Evolutionary conservation across 116 monocot genomes (phyloP), one percentile per base, ranked within the genome.

Genomic region (Trichopus zeylanicus): DNA sequence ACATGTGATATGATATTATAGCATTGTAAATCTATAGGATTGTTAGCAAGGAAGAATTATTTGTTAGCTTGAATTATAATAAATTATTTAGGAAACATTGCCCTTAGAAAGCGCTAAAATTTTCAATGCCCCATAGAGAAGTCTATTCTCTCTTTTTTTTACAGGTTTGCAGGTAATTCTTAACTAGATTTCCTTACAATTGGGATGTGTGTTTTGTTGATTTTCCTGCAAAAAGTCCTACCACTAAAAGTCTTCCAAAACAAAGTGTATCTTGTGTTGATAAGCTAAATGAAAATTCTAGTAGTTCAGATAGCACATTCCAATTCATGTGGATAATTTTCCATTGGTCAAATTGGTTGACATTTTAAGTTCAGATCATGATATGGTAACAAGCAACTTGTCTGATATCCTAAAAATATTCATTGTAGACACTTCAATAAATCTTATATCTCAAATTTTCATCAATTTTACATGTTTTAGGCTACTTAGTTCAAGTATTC

Each of bases 141-240:
- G 31, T 59, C 12, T 63, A 18, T 7, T 26, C 15, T 23, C 1
- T 31, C n/a, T 7, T 3, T 4, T 21, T 57, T 54, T 56, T 34
- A 30, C 29, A 79, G 79, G 70, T 69, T 30, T 66, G 49, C 52
- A 49, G 19, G 1, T 13, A 19, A 46, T 79, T 79, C 47, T 42
- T 57, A 21, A 31, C 60, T 53, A 74, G 79, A 46, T 79, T 79
- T 70, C 79, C 79, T 52, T 62, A 32, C 52, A 62, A 57, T 16
- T 79, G 79, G 79, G 66, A 74, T 21, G 10, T n/a, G 2, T 62
- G 70, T 66, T 53, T 46, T 31, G 32, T 62, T 61, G 76, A 56
- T 35, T 60, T 21, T 54, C 55, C 56, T 64, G 35, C 26, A 18
- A 53, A 56, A 3, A 61, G 39, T 8, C 22, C 56, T 11, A 42